Evolutionary conservation across 225 moss, liverwort and hornwort species (phyloP).

Genomic region (Pleurozium schreberi): DNA sequence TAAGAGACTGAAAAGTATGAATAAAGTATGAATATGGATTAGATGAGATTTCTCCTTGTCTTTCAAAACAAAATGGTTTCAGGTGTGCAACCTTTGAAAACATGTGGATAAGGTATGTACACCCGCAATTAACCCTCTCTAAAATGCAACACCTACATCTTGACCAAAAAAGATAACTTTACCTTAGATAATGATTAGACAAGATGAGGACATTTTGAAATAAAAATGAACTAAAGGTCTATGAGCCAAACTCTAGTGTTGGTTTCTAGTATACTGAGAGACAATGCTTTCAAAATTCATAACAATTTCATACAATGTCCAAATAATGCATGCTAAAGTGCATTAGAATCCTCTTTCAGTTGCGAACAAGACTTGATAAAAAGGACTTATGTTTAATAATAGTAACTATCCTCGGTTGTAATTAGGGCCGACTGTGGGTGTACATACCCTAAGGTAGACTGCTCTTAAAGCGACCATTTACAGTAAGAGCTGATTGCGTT

Average conservation of each 20-base stretch:
- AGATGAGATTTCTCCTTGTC: not conserved
- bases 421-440: no score
- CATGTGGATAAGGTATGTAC: not conserved
- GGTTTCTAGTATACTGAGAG: accelerated
- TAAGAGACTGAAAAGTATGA: not conserved
- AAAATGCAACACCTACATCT: not conserved
- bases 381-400: not conserved
- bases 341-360: accelerated
- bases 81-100: not conserved
- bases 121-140: accelerated
- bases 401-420: no score
- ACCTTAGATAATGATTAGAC: not conserved
- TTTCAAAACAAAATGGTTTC: not conserved
- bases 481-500: no score
- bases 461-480: no score
- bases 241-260: not conserved
- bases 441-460: no score
- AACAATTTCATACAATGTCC: not conserved
- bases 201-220: not conserved
- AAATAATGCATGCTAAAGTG: not conserved
- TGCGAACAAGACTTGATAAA: accelerated
- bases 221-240: no score
- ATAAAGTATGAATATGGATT: not conserved
- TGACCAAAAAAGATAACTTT: accelerated
- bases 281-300: not conserved